Conservation (phyloP, 331 rosid species). For the Spiraea crenata region DNA sequence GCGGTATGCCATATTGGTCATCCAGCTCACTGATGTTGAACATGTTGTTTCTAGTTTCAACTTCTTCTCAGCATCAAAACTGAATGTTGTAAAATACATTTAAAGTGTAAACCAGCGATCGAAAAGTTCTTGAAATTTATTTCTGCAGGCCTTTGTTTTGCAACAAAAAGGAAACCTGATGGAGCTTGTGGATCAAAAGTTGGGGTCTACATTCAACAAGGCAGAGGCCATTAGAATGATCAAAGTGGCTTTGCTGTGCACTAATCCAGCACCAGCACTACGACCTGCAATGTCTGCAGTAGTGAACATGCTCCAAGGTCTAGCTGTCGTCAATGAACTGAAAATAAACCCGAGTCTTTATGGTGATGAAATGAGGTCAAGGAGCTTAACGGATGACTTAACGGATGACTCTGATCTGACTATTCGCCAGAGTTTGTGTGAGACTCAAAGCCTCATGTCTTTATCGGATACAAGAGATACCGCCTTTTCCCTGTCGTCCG, state of each 20-base stretch:
- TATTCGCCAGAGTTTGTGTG: not conserved
- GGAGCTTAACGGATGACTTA: not conserved
- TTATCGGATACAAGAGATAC: not conserved
- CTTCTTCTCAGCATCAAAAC: not conserved
- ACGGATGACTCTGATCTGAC: not conserved
- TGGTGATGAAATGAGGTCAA: constrained; percentile 9
- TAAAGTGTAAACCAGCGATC: not conserved
- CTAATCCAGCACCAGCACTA: constrained; percentile 29
- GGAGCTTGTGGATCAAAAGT: constrained; percentile 40
- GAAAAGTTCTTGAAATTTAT: not conserved
- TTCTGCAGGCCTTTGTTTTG: constrained; percentile 38
- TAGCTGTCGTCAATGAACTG: constrained; percentile 12
- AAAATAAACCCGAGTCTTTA: constrained; percentile 7
- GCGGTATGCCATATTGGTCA: not conserved
- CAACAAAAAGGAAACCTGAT: constrained; percentile 19
- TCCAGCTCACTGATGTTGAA: not conserved
- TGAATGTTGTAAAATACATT: not conserved
- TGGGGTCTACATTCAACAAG: constrained; percentile 35
- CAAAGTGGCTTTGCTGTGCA: constrained; percentile 39
- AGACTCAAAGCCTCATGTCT: not conserved
- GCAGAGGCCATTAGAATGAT: constrained; percentile 35
- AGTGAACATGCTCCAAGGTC: constrained; percentile 41
- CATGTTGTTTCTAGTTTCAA: too few species aligned
- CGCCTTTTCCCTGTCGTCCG: not conserved
- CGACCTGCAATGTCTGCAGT: constrained; percentile 44